Evolutionary conservation across 768 basidiomycete species (phyloP), one percentile per base, ranked within the genome.

Genomic region (Russula griseocarnosa): DNA sequence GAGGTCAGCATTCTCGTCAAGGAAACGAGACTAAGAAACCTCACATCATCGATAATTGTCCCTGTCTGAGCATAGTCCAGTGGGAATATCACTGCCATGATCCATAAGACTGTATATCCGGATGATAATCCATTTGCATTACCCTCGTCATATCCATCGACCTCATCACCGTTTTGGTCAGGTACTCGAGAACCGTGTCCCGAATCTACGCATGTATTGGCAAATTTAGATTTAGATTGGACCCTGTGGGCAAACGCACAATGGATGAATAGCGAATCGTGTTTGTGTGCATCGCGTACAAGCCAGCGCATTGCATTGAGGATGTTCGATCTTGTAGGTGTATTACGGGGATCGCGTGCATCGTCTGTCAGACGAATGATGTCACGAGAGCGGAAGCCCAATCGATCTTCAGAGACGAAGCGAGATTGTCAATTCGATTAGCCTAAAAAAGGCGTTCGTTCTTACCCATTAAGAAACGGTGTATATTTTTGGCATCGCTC

Each of bases 331-430:
- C 74, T 66, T 1, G 81, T 83, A 4, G 82, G 82, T 38, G 73
- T 66, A 61, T 77, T 72, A 50, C 76, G 71, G 9, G 73, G 71
- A 60, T 76, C 72, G 8, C 50, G 66, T 0, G 74, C 69, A 46
- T 79, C 77, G 67, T 83, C 82, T 11, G 78, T 76, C 32, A 83
- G 73, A 67, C 82, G 74, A 64, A 83, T 80, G 51, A 83, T 79
- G 65, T 82, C 79, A 28, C 78, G 77, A 28, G 74, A 55, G 54
- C 72, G 69, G 70, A 81, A 83, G 34, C 73, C 65, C 69, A 75
- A 79, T 50, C 73, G 72, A 42, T 74, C 76, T 76, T 60, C 1
- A n/a, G 58, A 8, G 26, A 34, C 34, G 18, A 47, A 40, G 40
- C 14, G 20, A 50, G 18, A 44, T 42, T n/a, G 40, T 46, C 30